phyloP scores from a whole-genome alignment of 371 early-diverging fungal species.

The Saksenaea oblongispora region DNA sequence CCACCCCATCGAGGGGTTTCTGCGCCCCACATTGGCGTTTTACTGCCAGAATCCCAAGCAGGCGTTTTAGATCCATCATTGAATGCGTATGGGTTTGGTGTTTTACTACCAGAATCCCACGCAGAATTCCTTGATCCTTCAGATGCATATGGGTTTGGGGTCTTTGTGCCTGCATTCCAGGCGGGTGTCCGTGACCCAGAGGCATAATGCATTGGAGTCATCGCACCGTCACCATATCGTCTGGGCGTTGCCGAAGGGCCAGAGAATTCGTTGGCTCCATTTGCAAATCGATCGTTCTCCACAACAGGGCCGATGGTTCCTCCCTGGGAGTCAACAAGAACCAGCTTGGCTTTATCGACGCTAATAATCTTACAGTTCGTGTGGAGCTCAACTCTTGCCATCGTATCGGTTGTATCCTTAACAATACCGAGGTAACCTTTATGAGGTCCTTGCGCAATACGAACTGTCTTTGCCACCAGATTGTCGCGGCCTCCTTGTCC shows the following conservation, averaged over 20 bases:
- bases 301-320: conserved; percentile 44
- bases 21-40: conserved; percentile 53
- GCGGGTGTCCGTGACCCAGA: conserved; percentile 74
- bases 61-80: conserved; percentile 71
- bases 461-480: conserved; percentile 86
- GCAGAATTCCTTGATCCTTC: conserved; percentile 75
- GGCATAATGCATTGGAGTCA: conserved; percentile 62
- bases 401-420: conserved; percentile 80
- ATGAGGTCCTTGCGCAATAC: conserved; percentile 89
- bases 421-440: conserved; percentile 98
- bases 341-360: conserved; percentile 75
- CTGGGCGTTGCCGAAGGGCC: conserved; percentile 41
- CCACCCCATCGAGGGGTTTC: conserved; percentile 22
- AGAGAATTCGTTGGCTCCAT: conserved; percentile 28
- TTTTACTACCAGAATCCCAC: conserved; percentile 64
- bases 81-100: conserved; percentile 51
- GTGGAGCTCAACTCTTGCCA: conserved; percentile 93
- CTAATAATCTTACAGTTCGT: conserved; percentile 82
- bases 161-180: conserved; percentile 72
- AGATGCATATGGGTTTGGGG: conserved; percentile 66
- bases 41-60: conserved; percentile 67
- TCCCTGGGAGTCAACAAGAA: conserved; percentile 54
- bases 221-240: conserved; percentile 51
- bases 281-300: conserved; percentile 24
- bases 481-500: conserved; percentile 81